phyloP scores from a whole-genome alignment of 805 yeast genomes.

The Suhomyces xylopsoci region DNA sequence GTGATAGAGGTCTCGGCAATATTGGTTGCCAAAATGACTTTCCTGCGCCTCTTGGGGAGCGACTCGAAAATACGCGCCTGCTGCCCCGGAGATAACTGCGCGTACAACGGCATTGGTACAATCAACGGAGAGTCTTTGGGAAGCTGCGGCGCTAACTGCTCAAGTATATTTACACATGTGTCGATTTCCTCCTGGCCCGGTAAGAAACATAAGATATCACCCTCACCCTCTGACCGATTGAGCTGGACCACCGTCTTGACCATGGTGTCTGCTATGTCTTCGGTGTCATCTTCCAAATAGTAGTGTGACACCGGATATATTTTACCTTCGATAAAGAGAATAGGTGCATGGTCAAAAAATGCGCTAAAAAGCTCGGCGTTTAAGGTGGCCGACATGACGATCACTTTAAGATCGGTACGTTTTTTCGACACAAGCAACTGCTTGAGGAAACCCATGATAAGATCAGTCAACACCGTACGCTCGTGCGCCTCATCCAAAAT shows the following conservation, averaged over 20 bases:
- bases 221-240: slow-evolving; percentile 74
- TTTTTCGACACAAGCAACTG: slow-evolving; percentile 50
- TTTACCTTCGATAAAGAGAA: slow-evolving; percentile 84
- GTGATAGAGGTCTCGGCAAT: slow-evolving; percentile 98
- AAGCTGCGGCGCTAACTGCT: slow-evolving; percentile 57
- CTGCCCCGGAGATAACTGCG: slow-evolving; percentile 83
- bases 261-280: slow-evolving; percentile 80
- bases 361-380: slow-evolving; percentile 84
- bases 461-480: slow-evolving; percentile 87
- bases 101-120: slow-evolving; percentile 83
- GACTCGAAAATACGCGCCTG: slow-evolving; percentile 79
- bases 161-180: slow-evolving; percentile 63
- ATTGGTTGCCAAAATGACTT: slow-evolving; percentile 88
- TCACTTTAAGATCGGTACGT: slow-evolving; percentile 58
- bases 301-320: slow-evolving; percentile 77
- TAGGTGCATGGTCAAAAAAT: slow-evolving; percentile 79
- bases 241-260: slow-evolving; percentile 74
- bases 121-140: slow-evolving; percentile 74
- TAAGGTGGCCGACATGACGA: slow-evolving; percentile 95
- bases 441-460: slow-evolving; percentile 84
- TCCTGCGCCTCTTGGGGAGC: slow-evolving; percentile 64
- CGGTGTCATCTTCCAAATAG: slow-evolving; percentile 62
- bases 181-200: slow-evolving; percentile 99
- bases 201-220: slow-evolving; percentile 88
- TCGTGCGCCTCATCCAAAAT: slow-evolving; percentile 98